Base-by-base conservation (phyloP, 2,329 filamentous ascomycete genomes). In the Thielaviopsis euricoi region DNA sequence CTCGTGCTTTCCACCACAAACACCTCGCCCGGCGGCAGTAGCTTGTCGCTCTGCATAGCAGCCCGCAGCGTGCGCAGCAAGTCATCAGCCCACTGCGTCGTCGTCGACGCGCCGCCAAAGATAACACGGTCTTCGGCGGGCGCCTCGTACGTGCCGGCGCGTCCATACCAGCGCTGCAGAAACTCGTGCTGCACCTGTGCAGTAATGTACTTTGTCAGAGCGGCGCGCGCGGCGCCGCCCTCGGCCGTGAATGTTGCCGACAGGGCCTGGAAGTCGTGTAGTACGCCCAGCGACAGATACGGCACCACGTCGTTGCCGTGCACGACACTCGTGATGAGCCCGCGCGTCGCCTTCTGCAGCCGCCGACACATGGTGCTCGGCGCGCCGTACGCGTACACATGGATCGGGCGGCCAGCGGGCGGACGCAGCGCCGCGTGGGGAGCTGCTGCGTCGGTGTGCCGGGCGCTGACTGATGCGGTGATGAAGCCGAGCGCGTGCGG, bases 301-400 rank as follows among this genome's bases (percentile, higher is more conserved):
- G 86, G 86, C 0, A 90, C 85, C 10, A 89, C 71, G 65, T 90
- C 86, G 65, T 82, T 78, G 19, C 83, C 83, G 64, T 89, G 83
- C 12, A 89, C 78, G 4, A 86, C 76, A 9, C 81, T 88, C 2
- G 86, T 90, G 61, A 90, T 84, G 7, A 90, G 75, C 1, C 85
- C 86, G 15, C 83, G 76, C 0, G 86, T 89, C 12, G 83, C 82
- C 60, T 79, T 78, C 49, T 85, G 80, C 7, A 90, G 75, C 1
- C 82, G 79, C 0, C 83, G 75, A 0, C 84, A 87, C 77, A 89
- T 81, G 15, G 83, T 85, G 0, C 84, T 80, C 0, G 86, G 85
- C 1, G 86, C 82, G 0, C 86, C 86, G 66, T 89, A 90, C 6
- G 86, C 83, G 66, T 87, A 90, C 13, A 89, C 86, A 64, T 90